These are phyloP conservation scores for Cladosporium sp. DNA, from an alignment of 2,329 filamentous ascomycete species.

Conservation along the genomic window DNA sequence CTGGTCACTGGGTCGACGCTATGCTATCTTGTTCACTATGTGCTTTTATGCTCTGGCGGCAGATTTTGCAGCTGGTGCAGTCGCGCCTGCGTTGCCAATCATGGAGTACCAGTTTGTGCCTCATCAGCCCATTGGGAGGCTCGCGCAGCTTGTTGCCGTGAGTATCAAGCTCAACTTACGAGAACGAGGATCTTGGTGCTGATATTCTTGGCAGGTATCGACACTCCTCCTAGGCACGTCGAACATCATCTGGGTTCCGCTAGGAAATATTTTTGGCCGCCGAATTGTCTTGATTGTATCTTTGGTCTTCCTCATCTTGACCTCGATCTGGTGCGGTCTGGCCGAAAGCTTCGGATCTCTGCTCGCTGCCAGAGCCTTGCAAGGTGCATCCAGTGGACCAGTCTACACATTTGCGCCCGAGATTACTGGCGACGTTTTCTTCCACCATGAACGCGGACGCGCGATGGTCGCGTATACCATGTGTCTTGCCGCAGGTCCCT, in stretches of 20 bases:
- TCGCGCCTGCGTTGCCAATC: slow-evolving; percentile 34
- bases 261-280: slow-evolving; percentile 38
- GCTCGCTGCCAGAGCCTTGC: slow-evolving; percentile 35
- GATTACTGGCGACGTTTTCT: slow-evolving; percentile 40
- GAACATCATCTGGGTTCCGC: slow-evolving; percentile 39
- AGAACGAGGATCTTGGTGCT: not conserved
- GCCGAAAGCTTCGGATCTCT: slow-evolving; percentile 34
- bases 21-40: slow-evolving; percentile 33
- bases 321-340: slow-evolving; percentile 38
- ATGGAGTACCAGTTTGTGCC: slow-evolving; percentile 27
- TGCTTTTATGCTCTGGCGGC: slow-evolving; percentile 35
- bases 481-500: slow-evolving; percentile 5
- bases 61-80: slow-evolving; percentile 34
- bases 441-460: slow-evolving; percentile 38
- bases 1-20: slow-evolving; percentile 34
- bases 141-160: slow-evolving; percentile 35
- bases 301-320: slow-evolving; percentile 30
- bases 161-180: not conserved
- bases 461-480: slow-evolving; percentile 30
- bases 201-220: slow-evolving; percentile 1
- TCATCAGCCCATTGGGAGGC: slow-evolving; percentile 27
- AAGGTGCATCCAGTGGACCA: slow-evolving; percentile 34
- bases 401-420: slow-evolving; percentile 38
- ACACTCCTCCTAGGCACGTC: slow-evolving; percentile 34
- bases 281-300: slow-evolving; percentile 35